phyloP scores from a whole-genome alignment of 108 stramenopile genomes.

The Tribonema minus region DNA sequence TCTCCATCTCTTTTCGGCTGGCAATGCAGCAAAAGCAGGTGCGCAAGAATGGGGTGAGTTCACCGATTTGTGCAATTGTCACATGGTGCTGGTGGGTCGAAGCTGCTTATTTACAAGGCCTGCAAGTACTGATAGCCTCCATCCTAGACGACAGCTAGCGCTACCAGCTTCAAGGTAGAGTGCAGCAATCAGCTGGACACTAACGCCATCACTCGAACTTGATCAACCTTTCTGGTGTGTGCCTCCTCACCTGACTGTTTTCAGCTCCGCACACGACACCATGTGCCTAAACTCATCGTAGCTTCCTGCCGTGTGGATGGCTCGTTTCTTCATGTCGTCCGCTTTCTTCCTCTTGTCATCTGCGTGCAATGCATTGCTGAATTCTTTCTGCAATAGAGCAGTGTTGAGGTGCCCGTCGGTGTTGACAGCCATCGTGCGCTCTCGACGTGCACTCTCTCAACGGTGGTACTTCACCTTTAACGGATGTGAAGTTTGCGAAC shows the following conservation, averaged over 20 bases:
- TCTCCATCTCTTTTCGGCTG: slow-evolving; percentile 39
- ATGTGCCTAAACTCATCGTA: slow-evolving; percentile 46
- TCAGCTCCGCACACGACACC: slow-evolving; percentile 31
- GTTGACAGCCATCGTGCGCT: no score
- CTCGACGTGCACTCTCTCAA: no score
- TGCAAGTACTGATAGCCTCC: background rate
- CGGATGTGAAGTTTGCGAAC: no score
- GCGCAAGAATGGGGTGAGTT: background rate
- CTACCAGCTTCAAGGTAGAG: background rate
- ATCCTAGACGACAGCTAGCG: background rate
- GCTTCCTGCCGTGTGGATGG: slow-evolving; percentile 31
- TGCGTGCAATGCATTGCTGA: background rate
- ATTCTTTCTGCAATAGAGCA: background rate
- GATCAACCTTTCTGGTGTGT: background rate
- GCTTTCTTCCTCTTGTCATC: slow-evolving; percentile 36
- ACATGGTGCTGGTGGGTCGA: background rate
- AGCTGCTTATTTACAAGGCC: background rate
- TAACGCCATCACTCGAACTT: background rate
- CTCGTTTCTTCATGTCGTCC: slow-evolving; percentile 43
- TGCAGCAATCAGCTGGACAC: background rate
- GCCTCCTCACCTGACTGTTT: slow-evolving; percentile 17
- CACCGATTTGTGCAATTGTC: background rate
- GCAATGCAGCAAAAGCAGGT: background rate
- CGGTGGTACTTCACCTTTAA: no score
- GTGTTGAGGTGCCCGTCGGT: no score